phyloP scores from a whole-genome alignment of 2,329 filamentous ascomycete genomes.

The Colletotrichum musae region DNA sequence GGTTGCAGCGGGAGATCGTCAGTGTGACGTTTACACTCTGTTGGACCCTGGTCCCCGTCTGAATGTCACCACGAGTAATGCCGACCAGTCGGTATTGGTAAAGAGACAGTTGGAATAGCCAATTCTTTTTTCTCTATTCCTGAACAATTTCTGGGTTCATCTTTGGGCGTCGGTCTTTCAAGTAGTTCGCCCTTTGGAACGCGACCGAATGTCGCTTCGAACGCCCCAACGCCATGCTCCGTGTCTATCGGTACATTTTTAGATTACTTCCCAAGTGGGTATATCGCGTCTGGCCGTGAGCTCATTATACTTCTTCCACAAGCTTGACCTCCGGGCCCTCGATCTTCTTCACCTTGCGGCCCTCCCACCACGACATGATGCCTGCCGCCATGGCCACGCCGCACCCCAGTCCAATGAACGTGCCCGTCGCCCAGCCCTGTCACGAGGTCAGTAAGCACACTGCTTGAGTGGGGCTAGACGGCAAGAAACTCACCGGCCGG shows the following conservation, averaged over 20 bases:
- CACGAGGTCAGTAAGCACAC: not conserved
- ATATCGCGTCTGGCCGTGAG: not conserved
- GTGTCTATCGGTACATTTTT: not conserved
- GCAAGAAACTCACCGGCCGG: slow-evolving; percentile 43
- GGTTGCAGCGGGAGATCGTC: not conserved
- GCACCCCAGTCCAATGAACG: slow-evolving; percentile 45
- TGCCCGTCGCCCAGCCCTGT: slow-evolving; percentile 44
- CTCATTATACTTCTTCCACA: slow-evolving; percentile 31
- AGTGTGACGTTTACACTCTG: slow-evolving; percentile 9
- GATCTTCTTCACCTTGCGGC: slow-evolving; percentile 46
- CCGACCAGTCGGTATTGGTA: no score
- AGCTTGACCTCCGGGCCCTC: slow-evolving; percentile 44
- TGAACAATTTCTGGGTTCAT: not conserved
- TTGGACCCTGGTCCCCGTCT: no score
- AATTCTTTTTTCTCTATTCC: not conserved
- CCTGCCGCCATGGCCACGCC: slow-evolving; percentile 45
- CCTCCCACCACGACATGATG: slow-evolving; percentile 47
- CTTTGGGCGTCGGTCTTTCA: not conserved
- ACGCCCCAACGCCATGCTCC: slow-evolving; percentile 1
- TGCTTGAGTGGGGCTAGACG: not conserved
- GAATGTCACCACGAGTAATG: no score
- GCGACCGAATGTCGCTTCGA: not conserved
- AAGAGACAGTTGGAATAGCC: no score
- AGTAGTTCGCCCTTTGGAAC: not conserved
- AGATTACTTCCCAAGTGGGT: no score